Evolutionary conservation across 2,329 filamentous ascomycete genomes (phyloP), one percentile per base, ranked within the genome.

Genomic region (Diaporthe citriasiana): DNA sequence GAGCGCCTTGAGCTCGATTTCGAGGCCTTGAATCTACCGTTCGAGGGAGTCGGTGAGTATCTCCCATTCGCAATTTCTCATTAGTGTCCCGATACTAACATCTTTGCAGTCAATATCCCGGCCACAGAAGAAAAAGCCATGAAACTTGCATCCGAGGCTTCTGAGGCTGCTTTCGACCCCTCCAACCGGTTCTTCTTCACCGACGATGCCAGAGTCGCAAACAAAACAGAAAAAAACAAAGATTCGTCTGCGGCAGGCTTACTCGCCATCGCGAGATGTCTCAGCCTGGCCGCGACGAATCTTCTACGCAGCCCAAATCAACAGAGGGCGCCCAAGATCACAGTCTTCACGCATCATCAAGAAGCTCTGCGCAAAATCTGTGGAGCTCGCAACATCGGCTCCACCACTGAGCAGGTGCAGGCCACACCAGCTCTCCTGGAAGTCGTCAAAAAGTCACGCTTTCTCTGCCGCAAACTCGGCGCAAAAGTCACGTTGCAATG

Each of bases 121-220:
- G 35, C 13, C 56, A 60, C 56, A 60, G 35, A 60, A 27, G 56
- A 40, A 42, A 60, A 9, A 38, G 56, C 56, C 56, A 60, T 40
- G 0, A 17, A 60, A 25, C 33, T 38, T 60, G 56, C 56, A 38
- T n/a, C 35, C 56, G 56, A 60, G 56, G 35, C 56, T 60, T 60
- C 56, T 38, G n/a, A 27, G n/a, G 35, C 56, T 17, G 15, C 38
- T 19, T 60, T 60, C 15, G 56, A 60, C 56, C 56, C 56, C 56
- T 42, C 56, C 5, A 60, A 42, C n/a, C 56, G 56, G 35, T 25
- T 60, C 27, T 42, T 27, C 56, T 42, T 27, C 27, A 15, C 50
- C 27, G 27, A 5, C n/a, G n/a, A 9, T 25, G 50, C 50, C 4
- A 27, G 50, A 10, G 12, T 51, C n/a, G 50, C 50, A 25, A 25